Evolutionary conservation across 2,329 filamentous ascomycete species (phyloP).

Genomic region (Plenodomus biglobosus): DNA sequence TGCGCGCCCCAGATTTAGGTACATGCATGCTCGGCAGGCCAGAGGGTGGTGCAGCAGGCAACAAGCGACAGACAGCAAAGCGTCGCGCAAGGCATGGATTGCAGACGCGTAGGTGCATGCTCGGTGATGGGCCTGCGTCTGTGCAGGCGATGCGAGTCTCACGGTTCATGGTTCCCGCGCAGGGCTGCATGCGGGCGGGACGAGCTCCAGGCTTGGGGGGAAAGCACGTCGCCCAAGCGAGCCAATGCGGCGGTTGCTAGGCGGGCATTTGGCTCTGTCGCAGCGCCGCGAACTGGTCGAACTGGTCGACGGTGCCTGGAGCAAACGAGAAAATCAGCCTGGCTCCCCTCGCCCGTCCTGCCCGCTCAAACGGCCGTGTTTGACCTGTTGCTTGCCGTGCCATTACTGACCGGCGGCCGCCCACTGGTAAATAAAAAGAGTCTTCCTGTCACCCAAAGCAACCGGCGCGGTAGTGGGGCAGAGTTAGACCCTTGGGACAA

Average conservation of each 20-base stretch:
- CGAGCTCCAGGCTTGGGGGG: constrained; percentile 20
- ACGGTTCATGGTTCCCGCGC: constrained; percentile 9
- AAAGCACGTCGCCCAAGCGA: constrained; percentile 29
- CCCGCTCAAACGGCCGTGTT: neutral
- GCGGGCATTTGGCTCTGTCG: constrained; percentile 12
- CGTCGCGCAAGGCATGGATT: neutral
- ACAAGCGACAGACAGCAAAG: neutral
- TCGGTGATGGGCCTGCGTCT: neutral
- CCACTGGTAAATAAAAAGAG: neutral
- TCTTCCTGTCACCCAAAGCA: neutral
- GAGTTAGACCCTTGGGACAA: constrained; percentile 27
- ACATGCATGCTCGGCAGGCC: no score
- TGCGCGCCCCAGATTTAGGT: no score
- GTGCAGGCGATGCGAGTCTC: constrained; percentile 3
- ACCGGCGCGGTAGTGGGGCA: constrained; percentile 34
- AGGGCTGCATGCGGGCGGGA: constrained; percentile 20
- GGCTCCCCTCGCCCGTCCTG: constrained; percentile 6
- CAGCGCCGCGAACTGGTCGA: constrained; percentile 1
- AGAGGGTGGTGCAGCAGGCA: neutral
- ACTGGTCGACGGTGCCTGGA: constrained; percentile 12
- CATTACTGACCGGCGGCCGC: constrained; percentile 8
- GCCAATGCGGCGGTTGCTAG: constrained; percentile 26
- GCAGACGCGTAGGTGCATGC: neutral
- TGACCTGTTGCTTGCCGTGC: constrained; percentile 13
- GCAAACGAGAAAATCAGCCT: neutral